Percentiles rank a stretch among this genome's conserved stretches.
Conservation (phyloP, 495 filamentous ascomycete genomes). For the Podospora tetraspora region DNA sequence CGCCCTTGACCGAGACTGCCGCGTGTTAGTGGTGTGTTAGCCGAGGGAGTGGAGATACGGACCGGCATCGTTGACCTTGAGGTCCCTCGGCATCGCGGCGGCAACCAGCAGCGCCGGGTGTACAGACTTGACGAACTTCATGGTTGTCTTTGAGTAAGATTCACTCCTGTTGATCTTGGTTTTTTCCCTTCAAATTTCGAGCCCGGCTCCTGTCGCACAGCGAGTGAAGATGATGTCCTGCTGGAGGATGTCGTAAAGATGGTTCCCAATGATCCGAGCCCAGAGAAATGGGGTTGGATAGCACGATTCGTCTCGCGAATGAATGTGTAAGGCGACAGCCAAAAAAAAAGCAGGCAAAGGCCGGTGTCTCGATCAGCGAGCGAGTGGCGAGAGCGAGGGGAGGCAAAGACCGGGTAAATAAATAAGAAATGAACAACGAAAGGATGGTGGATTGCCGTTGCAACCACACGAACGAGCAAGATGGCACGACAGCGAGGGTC, state of each 20-base stretch:
- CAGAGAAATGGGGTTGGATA: not conserved
- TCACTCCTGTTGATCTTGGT: not conserved
- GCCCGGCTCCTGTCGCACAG: constrained; percentile 21
- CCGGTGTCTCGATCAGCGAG: not conserved
- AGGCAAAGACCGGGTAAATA: not conserved
- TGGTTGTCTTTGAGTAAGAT: constrained; percentile 1
- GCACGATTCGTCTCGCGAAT: not conserved
- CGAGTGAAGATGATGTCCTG: constrained; percentile 21
- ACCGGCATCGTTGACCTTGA: constrained; percentile 42
- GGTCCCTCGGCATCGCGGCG: constrained; percentile 34
- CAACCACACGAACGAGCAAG: not conserved
- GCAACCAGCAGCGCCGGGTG: constrained; percentile 26
- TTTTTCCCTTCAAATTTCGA: not conserved
- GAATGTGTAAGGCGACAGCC: not conserved
- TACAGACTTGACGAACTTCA: constrained; percentile 33
- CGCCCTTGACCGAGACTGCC: constrained; percentile 45
- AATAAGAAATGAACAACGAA: not conserved
- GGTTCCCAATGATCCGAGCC: not conserved
- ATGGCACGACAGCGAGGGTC: not conserved
- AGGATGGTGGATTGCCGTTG: not conserved
- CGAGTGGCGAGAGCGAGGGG: not conserved
- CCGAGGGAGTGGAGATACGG: constrained; percentile 13
- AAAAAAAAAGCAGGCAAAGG: not conserved
- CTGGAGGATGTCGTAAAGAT: constrained; percentile 2
- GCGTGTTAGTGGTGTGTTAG: constrained; percentile 14